Evolutionary conservation across 495 filamentous ascomycete genomes (phyloP), one percentile per base, ranked within the genome.

Genomic region (Podospora anserina): DNA sequence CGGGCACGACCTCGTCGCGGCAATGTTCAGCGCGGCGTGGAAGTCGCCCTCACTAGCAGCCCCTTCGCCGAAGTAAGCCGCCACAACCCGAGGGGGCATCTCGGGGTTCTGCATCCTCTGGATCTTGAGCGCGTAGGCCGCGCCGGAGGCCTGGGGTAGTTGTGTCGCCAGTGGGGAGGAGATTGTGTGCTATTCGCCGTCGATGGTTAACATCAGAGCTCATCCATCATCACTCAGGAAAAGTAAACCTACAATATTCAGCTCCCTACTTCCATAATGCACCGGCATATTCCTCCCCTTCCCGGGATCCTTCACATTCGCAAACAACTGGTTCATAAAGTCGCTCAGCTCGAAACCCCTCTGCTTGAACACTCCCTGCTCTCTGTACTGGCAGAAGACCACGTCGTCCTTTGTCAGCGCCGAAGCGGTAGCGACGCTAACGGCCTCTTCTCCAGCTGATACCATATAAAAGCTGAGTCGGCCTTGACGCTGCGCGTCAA

Each of bases 381-480:
- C 95, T 66, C 95, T 89, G 74, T 99, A 99, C 75, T 99, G 95
- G 61, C 90, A 91, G 72, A 97, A 99, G 28, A 97, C 84, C 18
- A 97, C 91, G 72, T 99, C 96, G 67, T 91, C 86, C n/a, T 86
- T 89, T 23, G 84, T 82, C 30, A 99, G 80, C 7, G 92, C 92
- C 27, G 91, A 91, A 2, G 94, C 91, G 0, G 90, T 94, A 7
- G 91, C 95, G 15, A 98, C 88, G 30, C 91, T 90, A 26, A 97
- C 93, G 49, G 94, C 95, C 83, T 98, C 95, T 82, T 99, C 95
- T 59, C 95, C 95, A 2, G 93, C 93, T 23, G 91, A 94, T 64
- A 97, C 93, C 92, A 99, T 97, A 74, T 98, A 99, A 80, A 99
- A 99, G 77, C 89, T 93, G 61, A 99, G 76, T 9, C 93, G 86